phyloP scores from a whole-genome alignment of 1,284 basidiomycete genomes.

The Fomitopsis betulina region DNA sequence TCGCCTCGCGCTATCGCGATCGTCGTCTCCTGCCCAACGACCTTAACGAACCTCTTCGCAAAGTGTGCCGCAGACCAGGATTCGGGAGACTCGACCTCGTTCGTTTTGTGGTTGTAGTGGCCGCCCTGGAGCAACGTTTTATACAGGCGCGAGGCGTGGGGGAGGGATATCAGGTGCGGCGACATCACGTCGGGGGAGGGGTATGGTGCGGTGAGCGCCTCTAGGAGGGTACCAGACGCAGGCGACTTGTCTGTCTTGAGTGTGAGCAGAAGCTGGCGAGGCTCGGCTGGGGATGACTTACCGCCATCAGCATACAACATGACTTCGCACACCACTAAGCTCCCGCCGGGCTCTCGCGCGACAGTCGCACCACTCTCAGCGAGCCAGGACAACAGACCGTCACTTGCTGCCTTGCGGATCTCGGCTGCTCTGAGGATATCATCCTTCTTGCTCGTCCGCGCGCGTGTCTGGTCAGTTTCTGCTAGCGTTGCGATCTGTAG shows the following conservation, averaged over 20 bases:
- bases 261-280: background rate
- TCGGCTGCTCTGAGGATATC: slow-evolving; percentile 57
- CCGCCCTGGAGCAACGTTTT: slow-evolving; percentile 88
- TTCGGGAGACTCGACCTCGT: slow-evolving; percentile 41
- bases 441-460: slow-evolving; percentile 80
- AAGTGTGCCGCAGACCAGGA: slow-evolving; percentile 55
- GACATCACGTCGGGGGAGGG: slow-evolving; percentile 41
- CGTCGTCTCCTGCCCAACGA: slow-evolving; percentile 52
- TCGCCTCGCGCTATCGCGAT: slow-evolving; percentile 59
- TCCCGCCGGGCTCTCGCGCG: slow-evolving; percentile 72
- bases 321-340: slow-evolving; percentile 72
- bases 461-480: slow-evolving; percentile 62
- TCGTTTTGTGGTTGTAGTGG: slow-evolving; percentile 67
- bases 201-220: slow-evolving; percentile 50
- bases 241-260: slow-evolving; percentile 57
- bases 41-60: slow-evolving; percentile 51
- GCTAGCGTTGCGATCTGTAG: slow-evolving; percentile 54
- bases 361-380: slow-evolving; percentile 53
- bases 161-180: slow-evolving; percentile 72
- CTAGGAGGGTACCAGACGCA: slow-evolving; percentile 56
- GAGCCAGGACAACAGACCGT: slow-evolving; percentile 64
- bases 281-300: slow-evolving; percentile 31
- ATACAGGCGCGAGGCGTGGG: slow-evolving; percentile 78
- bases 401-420: slow-evolving; percentile 65
- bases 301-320: slow-evolving; percentile 81